These are phyloP conservation scores for Phytophthora syringae DNA, from an alignment of 352 stramenopile species.

Conservation along the genomic window DNA sequence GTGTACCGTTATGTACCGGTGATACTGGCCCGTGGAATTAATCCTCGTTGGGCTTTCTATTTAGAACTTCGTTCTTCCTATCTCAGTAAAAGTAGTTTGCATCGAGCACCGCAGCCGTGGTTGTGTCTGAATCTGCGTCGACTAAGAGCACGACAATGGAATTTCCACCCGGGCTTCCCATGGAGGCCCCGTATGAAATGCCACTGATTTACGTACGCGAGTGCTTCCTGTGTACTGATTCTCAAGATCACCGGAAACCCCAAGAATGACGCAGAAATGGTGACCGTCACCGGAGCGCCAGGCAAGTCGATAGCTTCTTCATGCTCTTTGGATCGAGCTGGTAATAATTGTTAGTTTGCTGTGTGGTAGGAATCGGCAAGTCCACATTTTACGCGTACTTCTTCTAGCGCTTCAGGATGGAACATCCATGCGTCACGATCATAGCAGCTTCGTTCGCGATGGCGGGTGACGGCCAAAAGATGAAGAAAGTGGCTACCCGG, in stretches of 20 bases:
- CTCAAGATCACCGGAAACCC: background rate
- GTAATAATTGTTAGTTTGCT: too few species aligned
- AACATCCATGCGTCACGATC: background rate
- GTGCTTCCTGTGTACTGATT: background rate
- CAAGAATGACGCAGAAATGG: background rate
- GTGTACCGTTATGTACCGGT: too few species aligned
- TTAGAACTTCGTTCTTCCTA: too few species aligned
- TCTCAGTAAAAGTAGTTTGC: too few species aligned
- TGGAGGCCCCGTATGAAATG: background rate
- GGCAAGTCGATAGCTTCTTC: background rate
- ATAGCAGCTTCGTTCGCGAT: background rate
- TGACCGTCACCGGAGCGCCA: slow-evolving; percentile 1
- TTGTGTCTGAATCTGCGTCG: background rate
- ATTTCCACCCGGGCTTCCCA: background rate
- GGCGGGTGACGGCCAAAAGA: too few species aligned
- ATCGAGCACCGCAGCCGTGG: too few species aligned
- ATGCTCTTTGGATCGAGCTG: background rate
- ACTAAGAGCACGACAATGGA: background rate
- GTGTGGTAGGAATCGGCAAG: slow-evolving; percentile 13
- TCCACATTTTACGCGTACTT: slow-evolving; percentile 14
- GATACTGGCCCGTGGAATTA: too few species aligned
- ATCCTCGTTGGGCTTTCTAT: too few species aligned
- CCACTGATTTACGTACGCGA: background rate
- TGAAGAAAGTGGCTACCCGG: background rate
- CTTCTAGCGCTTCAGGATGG: slow-evolving; percentile 1